Base-by-base conservation (phyloP, 179 eudicot species). In the Pouteria campechiana region DNA sequence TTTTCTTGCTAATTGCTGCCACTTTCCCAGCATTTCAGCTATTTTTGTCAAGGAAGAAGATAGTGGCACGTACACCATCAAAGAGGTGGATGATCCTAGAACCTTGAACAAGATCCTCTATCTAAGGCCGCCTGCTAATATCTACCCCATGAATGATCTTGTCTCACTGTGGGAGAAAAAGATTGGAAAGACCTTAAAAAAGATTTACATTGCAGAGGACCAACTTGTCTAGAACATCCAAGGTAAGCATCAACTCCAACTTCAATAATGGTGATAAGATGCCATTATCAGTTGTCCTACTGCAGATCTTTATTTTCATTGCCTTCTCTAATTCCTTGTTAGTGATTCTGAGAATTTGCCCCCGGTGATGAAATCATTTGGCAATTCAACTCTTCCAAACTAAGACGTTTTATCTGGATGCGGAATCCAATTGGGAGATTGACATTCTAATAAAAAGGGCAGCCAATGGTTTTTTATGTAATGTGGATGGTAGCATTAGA, bases 61-160 rank as follows among this genome's bases (percentile, higher is more conserved):
- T 64, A 89, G 81, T 43, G 97, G 93, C 37, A 63, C 86, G 37
- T 89, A 75, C 58, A 81, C 97, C 16, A 78, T 89, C 34, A 63
- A 67, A 41, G 62, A 86, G 1, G 72, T 85, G 41, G 95, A 89
- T 65, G 97, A 89, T 67, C 90, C 86, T 41, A 75, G 73, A 2
- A 78, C 97, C 41, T 46, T 81, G 63, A 85, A 81, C 54, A 85
- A 85, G 64, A 57, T 51, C 0, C 37, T 89, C 52, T 70, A 89
- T 60, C 39, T 89, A 58, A 78, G 95, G 63, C 97, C 95, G 11
- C 68, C 57, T 3, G 93, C 86, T 33, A 85, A 85, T 52, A 66
- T 77, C 23, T 70, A 44, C 53, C 74, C 90, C 58, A 54, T 85
- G 74, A 81, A 72, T 48, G 89, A 85, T 58, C 69, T 89, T 42